Evolutionary conservation across 2,329 filamentous ascomycete species (phyloP), one percentile per base, ranked within the genome.

Genomic region (Colletotrichum agaves): DNA sequence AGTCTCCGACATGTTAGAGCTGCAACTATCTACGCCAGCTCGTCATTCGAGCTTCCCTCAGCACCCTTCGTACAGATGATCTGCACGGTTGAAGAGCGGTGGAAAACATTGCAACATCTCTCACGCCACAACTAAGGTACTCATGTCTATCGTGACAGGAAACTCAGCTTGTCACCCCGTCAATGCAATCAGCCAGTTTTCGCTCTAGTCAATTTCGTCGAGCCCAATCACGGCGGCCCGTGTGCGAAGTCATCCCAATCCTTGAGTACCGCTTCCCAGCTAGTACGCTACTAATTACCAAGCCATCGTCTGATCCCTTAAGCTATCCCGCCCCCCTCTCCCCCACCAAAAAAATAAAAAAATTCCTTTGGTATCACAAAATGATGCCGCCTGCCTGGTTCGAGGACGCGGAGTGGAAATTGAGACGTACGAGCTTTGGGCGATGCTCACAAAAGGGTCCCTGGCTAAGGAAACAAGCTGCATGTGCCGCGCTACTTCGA

Each of bases 51-150:
- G 35, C 37, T 60, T 31, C 61, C 61, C 33, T 56, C 55, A 44
- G 31, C 61, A 35, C 55, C 33, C 27, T 47, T 17, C 33, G 8
- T 47, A 31, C 52, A 43, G 43, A 46, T 53, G 66, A 69, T 69
- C 66, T 56, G 63, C 66, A 61, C 50, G 3, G 31, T 37, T 19
- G 43, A 61, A 69, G 46, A 67, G 66, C 66, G 66, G 66, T 69
- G 62, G 66, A 17, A 61, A 3, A 57, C 11, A 23, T 43, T 59
- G 53, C 55, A 60, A 59, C 35, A 41, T 53, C n/a, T 59, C 61
- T 60, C 61, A 53, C 65, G 53, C 60, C 61, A 60, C 55, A 41
- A 21, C 55, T 19, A n/a, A n/a, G n/a, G n/a, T n/a, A n/a, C 31
- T 31, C 23, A 56, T 35, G 47, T 65, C 43, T 21, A 59, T 46